Base-by-base conservation (phyloP, 495 filamentous ascomycete genomes). In the Aspergillus bridgeri region DNA sequence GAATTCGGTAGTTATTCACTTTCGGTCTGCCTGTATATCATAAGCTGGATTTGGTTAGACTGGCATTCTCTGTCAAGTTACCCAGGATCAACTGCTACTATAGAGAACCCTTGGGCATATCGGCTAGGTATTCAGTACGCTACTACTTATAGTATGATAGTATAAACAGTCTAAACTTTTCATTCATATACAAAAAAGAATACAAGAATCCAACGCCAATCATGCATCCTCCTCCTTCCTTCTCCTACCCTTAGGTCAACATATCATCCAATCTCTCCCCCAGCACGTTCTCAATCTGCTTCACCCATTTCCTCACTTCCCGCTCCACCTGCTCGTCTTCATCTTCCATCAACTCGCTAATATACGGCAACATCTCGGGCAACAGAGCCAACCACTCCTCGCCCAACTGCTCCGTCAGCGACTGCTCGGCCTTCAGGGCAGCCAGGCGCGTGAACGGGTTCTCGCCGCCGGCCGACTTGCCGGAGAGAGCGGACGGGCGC, bases 341-440 rank as follows among this genome's bases (percentile, higher is more conserved):
- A 70, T 98, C 94, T 70, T 98, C 95, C 77, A 94, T 88, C 60
- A 95, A 65, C 73, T 98, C 94, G 59, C 88, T 92, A 51, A 98
- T 94, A 54, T 90, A 89, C 29, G 94, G 94, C 62, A 98, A 75
- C 86, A 96, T 96, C 80, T 98, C 93, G 0, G 92, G 89, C 69
- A 98, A 72, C 69, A 92, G 78, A 2, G 83, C 81, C 57, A 98
- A 71, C 95, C 95, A 98, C 61, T 98, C 94, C 63, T 97, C 91
- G 21, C 91, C 92, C 21, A 97, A 71, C 53, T 83, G 77, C 52
- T 85, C 81, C 20, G 91, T 92, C 50, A 98, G 78, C 2, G 79
- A 83, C 59, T 86, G 86, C 76, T 97, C 82, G 48, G 87, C 85
- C 68, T 86, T 85, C 18, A 98, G 81, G 3, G 89, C 90, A 7